Base-by-base conservation (phyloP, 768 basidiomycete species). In the Collybia sordida region DNA sequence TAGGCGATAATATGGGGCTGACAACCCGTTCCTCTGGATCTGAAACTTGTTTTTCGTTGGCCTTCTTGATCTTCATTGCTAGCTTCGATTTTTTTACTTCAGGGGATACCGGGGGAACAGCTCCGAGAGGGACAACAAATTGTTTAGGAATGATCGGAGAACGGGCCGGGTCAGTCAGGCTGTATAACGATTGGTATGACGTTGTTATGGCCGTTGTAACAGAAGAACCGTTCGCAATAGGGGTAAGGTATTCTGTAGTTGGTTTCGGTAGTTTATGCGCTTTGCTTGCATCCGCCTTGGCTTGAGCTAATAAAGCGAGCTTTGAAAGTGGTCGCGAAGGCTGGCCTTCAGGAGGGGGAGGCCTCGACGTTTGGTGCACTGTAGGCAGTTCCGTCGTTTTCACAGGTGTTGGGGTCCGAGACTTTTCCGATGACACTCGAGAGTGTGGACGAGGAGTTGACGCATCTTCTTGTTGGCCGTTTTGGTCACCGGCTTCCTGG, bases 141-240 rank as follows among this genome's bases (percentile, higher is more conserved):
- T 76, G 68, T 36, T 65, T 69, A 9, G 73, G 72, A 27, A 74
- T 68, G n/a, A 69, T 61, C 22, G 61, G 62, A 5, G 73, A 65
- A 17, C 72, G 71, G n/a, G 62, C 64, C 41, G 79, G 77, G 54
- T 80, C 72, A 24, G 80, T 82, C 6, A 90, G 72, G 56, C 80
- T 84, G 60, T 79, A 79, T 23, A 90, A 72, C 6, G 84, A 81
- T 52, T 90, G 88, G 54, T 89, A 90, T 0, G 85, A 83, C 2
- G 89, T 90, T 0, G 89, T 91, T 59, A 91, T 91, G 1, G 89
- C 89, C 14, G 88, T 90, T 0, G 89, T 91, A 11, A 82, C 89
- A n/a, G 87, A 83, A 3, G 86, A 70, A 0, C 89, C 88, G 59
- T 91, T 91, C n/a, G 86, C 86, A 39, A 86, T 88, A 1, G 90